Evolutionary conservation across 371 early-diverging fungal genomes (phyloP).

Genomic region (Mucor ambiguus): DNA sequence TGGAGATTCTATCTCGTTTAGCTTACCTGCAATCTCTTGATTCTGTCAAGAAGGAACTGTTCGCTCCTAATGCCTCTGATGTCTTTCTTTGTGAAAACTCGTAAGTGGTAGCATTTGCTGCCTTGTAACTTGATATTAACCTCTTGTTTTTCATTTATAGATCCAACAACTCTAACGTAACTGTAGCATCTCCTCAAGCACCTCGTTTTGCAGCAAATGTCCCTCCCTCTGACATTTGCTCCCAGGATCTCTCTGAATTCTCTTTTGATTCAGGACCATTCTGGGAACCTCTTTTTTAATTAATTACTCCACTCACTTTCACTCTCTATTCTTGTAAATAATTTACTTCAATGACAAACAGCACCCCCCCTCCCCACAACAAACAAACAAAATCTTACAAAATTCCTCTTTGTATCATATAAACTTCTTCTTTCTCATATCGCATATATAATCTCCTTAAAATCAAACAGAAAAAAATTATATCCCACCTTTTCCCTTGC

Average conservation of each 20-base stretch:
- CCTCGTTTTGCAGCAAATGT: constrained; percentile 22
- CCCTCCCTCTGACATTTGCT: constrained; percentile 39
- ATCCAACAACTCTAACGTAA: constrained; percentile 3
- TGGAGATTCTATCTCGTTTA: constrained; percentile 27
- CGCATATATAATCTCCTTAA: constrained; percentile 7
- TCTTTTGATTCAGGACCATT: constrained; percentile 42
- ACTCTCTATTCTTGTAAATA: constrained; percentile 20
- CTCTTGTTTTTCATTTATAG: not conserved
- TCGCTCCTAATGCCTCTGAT: constrained; percentile 36
- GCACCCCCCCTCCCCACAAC: not conserved
- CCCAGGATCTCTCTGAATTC: constrained; percentile 37
- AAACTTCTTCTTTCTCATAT: constrained; percentile 1
- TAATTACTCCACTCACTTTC: not conserved
- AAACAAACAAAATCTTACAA: constrained; percentile 8
- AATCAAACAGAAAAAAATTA: not conserved
- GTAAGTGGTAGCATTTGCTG: constrained; percentile 25
- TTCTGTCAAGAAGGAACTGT: constrained; percentile 19
- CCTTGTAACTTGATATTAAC: not conserved
- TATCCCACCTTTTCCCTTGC: not conserved
- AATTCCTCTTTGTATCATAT: constrained; percentile 9
- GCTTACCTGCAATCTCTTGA: constrained; percentile 29
- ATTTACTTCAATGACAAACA: constrained; percentile 7
- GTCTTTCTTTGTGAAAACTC: constrained; percentile 40
- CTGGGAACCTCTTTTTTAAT: constrained; percentile 33
- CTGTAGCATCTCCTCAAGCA: constrained; percentile 6